Base-by-base conservation (phyloP, 306 rosid species). In the Prunus campanulata region DNA sequence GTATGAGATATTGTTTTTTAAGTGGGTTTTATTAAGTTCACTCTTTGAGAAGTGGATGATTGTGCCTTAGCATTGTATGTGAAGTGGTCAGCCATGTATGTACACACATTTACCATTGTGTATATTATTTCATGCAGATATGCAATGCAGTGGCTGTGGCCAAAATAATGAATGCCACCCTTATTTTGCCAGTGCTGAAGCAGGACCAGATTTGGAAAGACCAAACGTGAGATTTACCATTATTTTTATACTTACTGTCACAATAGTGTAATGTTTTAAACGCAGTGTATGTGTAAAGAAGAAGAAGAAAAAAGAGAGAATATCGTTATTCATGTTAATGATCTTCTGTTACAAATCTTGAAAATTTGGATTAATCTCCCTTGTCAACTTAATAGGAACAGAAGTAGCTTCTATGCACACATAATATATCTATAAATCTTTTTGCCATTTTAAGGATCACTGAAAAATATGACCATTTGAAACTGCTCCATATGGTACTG, bases 141-240 rank as follows among this genome's bases (percentile, higher is more conserved):
- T 96, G 99, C 89, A 96, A 96, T 87, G 98, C 98, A 9, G 98
- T 96, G 83, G 99, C 98, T 63, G 99, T 95, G 80, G 98, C 98
- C 74, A 96, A 96, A 86, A 91, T 96, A 82, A 85, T 96, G 91
- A 92, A 96, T 86, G 97, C 98, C 62, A 95, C 97, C 74, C 97
- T 96, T 83, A 91, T 96, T 82, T 85, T 96, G 84, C 99, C 98
- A 8, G 99, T 96, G 68, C 85, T 96, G 86, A 96, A 96, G 87
- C 98, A 96, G 86, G 98, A 96, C 70, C 99, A 96, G 85, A 96
- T 93, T 78, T 96, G 99, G 99, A 93, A 96, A 86, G 99, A 96
- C 79, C 93, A 88, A 91, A 96, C 98, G 99, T 96, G 81, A 96
- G 96, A 85, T 81, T 67, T 56, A 48, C 46, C 15, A 11, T 12